A percentile compares a stretch with the other conserved stretches of the same genome.
phyloP scores from a whole-genome alignment of 495 filamentous ascomycete species.

The Pseudotulostoma volvatum region DNA sequence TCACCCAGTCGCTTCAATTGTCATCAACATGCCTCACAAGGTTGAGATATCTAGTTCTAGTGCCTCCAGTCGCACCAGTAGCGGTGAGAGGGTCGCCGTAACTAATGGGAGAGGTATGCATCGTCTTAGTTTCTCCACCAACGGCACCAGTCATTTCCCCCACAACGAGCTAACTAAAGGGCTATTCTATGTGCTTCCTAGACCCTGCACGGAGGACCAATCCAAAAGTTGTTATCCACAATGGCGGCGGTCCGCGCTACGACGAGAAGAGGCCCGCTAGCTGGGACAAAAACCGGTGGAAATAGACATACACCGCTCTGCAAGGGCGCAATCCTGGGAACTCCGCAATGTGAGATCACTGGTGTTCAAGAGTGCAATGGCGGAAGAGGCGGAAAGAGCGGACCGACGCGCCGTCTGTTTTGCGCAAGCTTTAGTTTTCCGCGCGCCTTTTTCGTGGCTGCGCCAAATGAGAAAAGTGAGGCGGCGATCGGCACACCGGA shows the following conservation, averaged over 20 bases:
- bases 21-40: too few relatives aligned
- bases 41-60: conserved; percentile 27
- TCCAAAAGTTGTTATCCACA: conserved; percentile 27
- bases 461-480: not conserved
- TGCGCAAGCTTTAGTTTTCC: not conserved
- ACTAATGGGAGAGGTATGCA: conserved; percentile 25
- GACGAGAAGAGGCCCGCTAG: conserved; percentile 32
- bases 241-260: conserved; percentile 30
- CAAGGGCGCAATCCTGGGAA: not conserved
- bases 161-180: too few relatives aligned
- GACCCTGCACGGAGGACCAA: conserved; percentile 14
- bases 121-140: too few relatives aligned
- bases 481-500: not conserved
- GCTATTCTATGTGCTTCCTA: conserved; percentile 2
- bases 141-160: too few relatives aligned
- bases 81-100: conserved; percentile 18
- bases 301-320: conserved; percentile 13
- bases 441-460: not conserved
- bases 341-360: not conserved
- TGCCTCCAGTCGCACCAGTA: conserved; percentile 26
- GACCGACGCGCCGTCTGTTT: not conserved
- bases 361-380: not conserved
- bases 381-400: not conserved
- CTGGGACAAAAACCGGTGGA: conserved; percentile 36
- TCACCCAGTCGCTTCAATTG: too few relatives aligned